These are phyloP conservation scores for Martiniozyma abietophila DNA, from an alignment of 805 yeast species.

Conservation along the genomic window DNA sequence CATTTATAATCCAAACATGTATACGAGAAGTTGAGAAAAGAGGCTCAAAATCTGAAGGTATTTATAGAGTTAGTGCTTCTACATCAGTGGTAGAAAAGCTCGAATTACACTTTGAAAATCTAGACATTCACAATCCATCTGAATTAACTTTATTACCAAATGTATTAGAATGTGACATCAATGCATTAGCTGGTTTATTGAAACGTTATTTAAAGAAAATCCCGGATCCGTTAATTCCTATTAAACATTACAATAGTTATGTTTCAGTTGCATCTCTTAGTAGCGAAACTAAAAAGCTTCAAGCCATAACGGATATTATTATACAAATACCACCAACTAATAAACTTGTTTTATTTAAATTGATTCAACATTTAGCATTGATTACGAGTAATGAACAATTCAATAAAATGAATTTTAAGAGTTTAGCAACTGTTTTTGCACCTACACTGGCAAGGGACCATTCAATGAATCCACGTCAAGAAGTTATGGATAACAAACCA, in stretches of 20 bases:
- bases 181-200: conserved; percentile 78
- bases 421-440: conserved; percentile 87
- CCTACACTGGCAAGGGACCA: conserved; percentile 79
- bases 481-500: conserved; percentile 74
- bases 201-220: conserved; percentile 80
- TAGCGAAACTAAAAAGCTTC: conserved; percentile 25
- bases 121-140: conserved; percentile 20
- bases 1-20: conserved; percentile 64
- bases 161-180: conserved; percentile 45
- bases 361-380: conserved; percentile 56
- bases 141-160: conserved; percentile 24
- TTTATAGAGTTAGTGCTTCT: conserved; percentile 85
- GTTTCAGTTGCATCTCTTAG: conserved; percentile 41
- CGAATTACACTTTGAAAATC: conserved; percentile 27
- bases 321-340: conserved; percentile 60
- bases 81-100: conserved; percentile 48
- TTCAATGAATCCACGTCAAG: conserved; percentile 58
- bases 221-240: conserved; percentile 79
- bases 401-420: conserved; percentile 78
- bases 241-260: conserved; percentile 54
- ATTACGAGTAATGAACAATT: conserved; percentile 43
- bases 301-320: conserved; percentile 38
- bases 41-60: conserved; percentile 75
- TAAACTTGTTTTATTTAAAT: conserved; percentile 39
- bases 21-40: conserved; percentile 66